Evolutionary conservation across 805 yeast species (phyloP), one percentile per base, ranked within the genome.

Genomic region (Barnettozyma populi): DNA sequence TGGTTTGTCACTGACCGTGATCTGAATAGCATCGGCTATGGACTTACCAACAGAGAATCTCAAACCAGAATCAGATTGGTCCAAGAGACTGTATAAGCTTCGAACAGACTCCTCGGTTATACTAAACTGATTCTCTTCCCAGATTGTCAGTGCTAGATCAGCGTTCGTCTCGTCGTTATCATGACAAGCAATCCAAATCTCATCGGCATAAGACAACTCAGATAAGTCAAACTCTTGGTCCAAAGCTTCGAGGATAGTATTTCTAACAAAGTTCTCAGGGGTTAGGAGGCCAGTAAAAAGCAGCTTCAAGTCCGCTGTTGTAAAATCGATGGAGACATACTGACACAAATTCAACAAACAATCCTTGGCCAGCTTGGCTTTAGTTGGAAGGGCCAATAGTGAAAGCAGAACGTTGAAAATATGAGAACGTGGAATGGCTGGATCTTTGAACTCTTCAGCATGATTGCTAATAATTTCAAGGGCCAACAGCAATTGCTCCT

Each of bases 321-420:
- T 69, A 43, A 82, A 75, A 45, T 80, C 77, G 19, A 82, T 72
- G 0, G 96, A 78, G 21, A 90, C 79, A 53, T 83, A 80, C 61
- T 86, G 95, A 51, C 90, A 80, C 40, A 94, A 63, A 0, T 94
- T 75, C 44, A 82, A 69, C 63, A 94, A 77, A 60, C 95, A 86
- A 50, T 90, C 97, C 61, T 88, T 88, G 11, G 94, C 84, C 44
- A 80, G 66, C 55, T 90, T 89, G 13, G 92, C 85, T 57, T 85
- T 87, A 0, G 90, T 71, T 11, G 96, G 87, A 44, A 86, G 69
- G 21, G 78, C 72, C 76, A 94, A 73, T 52, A 90, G 70, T 1
- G 81, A 73, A 11, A 90, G 66, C 41, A 94, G 66, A 5, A 82
- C 80, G 9, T 66, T 66, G 49, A 92, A 67, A 34, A 89, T 77